Evolutionary conservation across 192 early-diverging fungal genomes (phyloP).

Genomic region (Globomyces pollinis-pini): DNA sequence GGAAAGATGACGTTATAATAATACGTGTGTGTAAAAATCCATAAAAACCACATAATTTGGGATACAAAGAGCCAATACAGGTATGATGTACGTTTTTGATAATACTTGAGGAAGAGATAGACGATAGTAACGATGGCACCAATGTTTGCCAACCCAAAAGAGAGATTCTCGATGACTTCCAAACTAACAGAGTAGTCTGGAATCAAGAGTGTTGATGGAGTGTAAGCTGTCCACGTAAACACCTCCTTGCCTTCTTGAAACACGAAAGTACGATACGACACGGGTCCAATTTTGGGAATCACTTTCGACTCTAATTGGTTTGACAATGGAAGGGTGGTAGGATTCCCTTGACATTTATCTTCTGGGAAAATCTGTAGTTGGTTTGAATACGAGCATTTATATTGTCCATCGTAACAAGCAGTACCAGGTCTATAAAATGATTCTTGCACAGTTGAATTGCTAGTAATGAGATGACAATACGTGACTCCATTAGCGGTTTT

Average conservation of each 20-base stretch:
- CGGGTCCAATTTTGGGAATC: too few relatives aligned
- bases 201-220: not conserved
- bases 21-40: not conserved
- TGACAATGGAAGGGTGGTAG: not conserved
- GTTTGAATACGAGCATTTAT: not conserved
- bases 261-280: too few relatives aligned
- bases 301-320: too few relatives aligned
- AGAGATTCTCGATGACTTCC: not conserved
- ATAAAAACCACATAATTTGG: conserved; percentile 2
- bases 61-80: conserved; percentile 1
- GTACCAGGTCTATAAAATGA: not conserved
- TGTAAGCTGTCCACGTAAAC: not conserved
- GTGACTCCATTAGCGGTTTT: not conserved
- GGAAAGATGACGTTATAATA: conserved; percentile 7
- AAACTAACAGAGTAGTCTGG: not conserved
- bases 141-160: too few relatives aligned
- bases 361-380: not conserved
- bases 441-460: not conserved
- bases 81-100: not conserved
- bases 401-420: not conserved
- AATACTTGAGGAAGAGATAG: too few relatives aligned
- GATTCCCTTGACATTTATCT: not conserved
- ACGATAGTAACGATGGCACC: too few relatives aligned
- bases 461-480: not conserved
- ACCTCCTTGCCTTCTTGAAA: not conserved